phyloP scores from a whole-genome alignment of 306 rosid species.

The Citrullus colocynthis region DNA sequence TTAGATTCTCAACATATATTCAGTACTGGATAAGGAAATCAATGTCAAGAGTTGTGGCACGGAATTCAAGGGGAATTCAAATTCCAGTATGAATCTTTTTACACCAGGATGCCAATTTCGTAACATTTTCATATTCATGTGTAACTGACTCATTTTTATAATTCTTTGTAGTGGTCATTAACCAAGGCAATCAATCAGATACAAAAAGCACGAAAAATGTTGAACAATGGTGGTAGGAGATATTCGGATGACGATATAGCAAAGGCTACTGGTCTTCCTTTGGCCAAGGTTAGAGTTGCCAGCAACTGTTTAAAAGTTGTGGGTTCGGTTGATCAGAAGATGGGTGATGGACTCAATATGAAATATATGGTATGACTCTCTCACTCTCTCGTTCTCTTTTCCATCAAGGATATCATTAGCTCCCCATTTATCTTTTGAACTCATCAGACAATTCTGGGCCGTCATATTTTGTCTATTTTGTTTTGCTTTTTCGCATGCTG shows the following conservation, averaged over 20 bases:
- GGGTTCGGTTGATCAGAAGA: slow-evolving; percentile 66
- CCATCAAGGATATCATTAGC: not conserved
- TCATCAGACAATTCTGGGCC: not conserved
- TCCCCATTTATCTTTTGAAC: not conserved
- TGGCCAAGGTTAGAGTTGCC: slow-evolving; percentile 68
- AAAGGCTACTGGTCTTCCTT: slow-evolving; percentile 67
- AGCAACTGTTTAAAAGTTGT: slow-evolving; percentile 60
- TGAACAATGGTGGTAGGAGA: slow-evolving; percentile 26
- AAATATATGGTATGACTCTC: slow-evolving; percentile 45
- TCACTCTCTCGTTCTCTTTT: not conserved
- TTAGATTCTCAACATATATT: slow-evolving; percentile 80
- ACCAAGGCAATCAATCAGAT: slow-evolving; percentile 63
- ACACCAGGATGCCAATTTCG: not conserved
- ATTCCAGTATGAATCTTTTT: slow-evolving; percentile 53
- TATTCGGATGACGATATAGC: slow-evolving; percentile 58
- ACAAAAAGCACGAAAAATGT: slow-evolving; percentile 50
- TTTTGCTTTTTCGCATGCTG: not conserved
- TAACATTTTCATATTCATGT: slow-evolving; percentile 14
- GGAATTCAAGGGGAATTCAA: slow-evolving; percentile 50
- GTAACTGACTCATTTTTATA: slow-evolving; percentile 20
- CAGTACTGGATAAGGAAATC: slow-evolving; percentile 89
- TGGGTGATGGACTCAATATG: slow-evolving; percentile 29
- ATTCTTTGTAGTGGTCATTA: slow-evolving; percentile 43
- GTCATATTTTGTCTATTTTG: not conserved
- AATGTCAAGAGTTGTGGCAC: slow-evolving; percentile 58